A percentile compares a stretch with the other conserved stretches of the same genome.
These are phyloP conservation scores for Sporisorium graminicola DNA, from an alignment of 1,284 basidiomycete species.

Conservation along the genomic window DNA sequence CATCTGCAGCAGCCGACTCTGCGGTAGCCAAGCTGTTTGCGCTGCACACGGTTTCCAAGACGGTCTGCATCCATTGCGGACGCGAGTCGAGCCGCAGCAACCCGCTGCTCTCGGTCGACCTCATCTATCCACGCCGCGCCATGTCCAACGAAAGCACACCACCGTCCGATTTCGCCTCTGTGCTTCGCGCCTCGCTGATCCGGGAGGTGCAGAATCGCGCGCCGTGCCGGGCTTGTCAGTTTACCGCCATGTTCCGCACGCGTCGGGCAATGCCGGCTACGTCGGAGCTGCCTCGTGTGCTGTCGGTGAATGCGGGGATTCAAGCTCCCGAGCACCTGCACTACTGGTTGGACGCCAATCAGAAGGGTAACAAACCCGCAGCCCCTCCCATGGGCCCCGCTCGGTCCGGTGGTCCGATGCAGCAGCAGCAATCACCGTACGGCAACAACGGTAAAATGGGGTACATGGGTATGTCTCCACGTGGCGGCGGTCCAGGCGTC, in stretches of 20 bases:
- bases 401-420: not conserved
- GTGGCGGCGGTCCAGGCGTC: slow-evolving; percentile 14
- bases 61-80: slow-evolving; percentile 82
- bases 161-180: slow-evolving; percentile 77
- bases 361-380: slow-evolving; percentile 14
- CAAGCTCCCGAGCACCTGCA: slow-evolving; percentile 81
- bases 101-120: slow-evolving; percentile 75
- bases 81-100: slow-evolving; percentile 74
- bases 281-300: slow-evolving; percentile 79
- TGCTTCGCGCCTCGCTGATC: slow-evolving; percentile 82
- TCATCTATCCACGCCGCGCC: slow-evolving; percentile 84
- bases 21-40: slow-evolving; percentile 36
- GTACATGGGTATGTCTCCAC: slow-evolving; percentile 31
- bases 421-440: slow-evolving; percentile 18
- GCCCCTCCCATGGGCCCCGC: slow-evolving; percentile 6
- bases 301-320: slow-evolving; percentile 87
- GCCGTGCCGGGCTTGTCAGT: slow-evolving; percentile 81
- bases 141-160: slow-evolving; percentile 74
- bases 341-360: slow-evolving; percentile 79
- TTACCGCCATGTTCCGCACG: slow-evolving; percentile 72
- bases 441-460: slow-evolving; percentile 15
- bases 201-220: slow-evolving; percentile 87
- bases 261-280: slow-evolving; percentile 76
- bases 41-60: slow-evolving; percentile 65
- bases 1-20: slow-evolving; percentile 11